These are phyloP conservation scores for Orbilia javanica DNA, from an alignment of 2,329 filamentous ascomycete species.

Conservation along the genomic window DNA sequence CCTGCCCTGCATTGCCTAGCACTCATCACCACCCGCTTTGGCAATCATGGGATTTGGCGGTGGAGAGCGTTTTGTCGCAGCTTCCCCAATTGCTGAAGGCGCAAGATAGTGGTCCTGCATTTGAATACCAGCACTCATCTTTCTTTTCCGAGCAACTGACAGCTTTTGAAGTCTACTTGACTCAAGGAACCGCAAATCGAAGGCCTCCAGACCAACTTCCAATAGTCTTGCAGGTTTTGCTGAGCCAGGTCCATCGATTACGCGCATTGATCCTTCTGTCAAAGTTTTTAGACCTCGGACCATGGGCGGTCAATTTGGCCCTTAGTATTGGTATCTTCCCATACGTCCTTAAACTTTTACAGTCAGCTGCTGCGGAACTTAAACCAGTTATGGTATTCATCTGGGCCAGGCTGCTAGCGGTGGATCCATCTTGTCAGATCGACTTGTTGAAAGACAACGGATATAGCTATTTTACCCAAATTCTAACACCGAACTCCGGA, in stretches of 20 bases:
- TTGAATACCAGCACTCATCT: slow-evolving; percentile 92
- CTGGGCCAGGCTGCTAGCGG: slow-evolving; percentile 94
- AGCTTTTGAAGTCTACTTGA: slow-evolving; percentile 95
- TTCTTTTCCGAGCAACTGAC: slow-evolving; percentile 98
- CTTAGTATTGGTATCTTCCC: slow-evolving; percentile 98
- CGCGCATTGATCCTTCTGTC: slow-evolving; percentile 90
- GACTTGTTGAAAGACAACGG: slow-evolving; percentile 97
- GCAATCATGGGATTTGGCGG: slow-evolving; percentile 97
- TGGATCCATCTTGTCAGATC: slow-evolving; percentile 91
- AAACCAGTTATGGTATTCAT: slow-evolving; percentile 99
- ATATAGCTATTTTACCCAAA: slow-evolving; percentile 95
- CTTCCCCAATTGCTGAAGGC: slow-evolving; percentile 83
- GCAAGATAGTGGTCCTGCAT: slow-evolving; percentile 79
- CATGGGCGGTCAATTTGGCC: slow-evolving; percentile 98
- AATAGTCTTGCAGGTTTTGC: slow-evolving; percentile 92
- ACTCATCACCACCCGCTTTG: slow-evolving; percentile 95
- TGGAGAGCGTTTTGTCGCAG: slow-evolving; percentile 93
- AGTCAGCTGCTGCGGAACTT: slow-evolving; percentile 92
- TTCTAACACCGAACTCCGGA: slow-evolving; percentile 84
- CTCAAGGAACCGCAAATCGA: slow-evolving; percentile 83
- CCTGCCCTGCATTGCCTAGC: slow-evolving; percentile 89
- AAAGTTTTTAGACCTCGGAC: slow-evolving; percentile 92
- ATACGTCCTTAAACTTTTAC: slow-evolving; percentile 95
- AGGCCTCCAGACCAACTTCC: slow-evolving; percentile 94
- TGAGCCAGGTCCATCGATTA: slow-evolving; percentile 94